Evolutionary conservation across 345 rosid species (phyloP).

Genomic region (Sisymbrium irio): DNA sequence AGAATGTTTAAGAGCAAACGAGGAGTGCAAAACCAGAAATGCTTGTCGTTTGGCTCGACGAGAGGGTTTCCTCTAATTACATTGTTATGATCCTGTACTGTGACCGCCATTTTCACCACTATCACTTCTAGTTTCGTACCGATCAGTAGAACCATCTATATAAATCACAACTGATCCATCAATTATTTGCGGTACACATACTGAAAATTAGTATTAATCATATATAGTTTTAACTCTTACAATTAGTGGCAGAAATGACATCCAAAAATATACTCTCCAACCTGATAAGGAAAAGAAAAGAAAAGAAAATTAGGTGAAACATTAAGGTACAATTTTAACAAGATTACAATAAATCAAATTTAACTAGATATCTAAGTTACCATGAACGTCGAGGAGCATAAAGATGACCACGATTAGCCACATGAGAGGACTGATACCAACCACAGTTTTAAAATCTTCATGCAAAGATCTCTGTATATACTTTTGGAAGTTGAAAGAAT

Average conservation of each 20-base stretch:
- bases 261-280: slow-evolving; percentile 59
- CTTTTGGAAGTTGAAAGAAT: slow-evolving; percentile 60
- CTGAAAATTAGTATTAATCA: neutral
- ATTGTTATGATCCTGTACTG: slow-evolving; percentile 31
- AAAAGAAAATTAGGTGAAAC: neutral
- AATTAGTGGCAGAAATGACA: slow-evolving; percentile 68
- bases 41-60: slow-evolving; percentile 51
- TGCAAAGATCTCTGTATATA: slow-evolving; percentile 75
- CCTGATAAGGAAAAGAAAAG: slow-evolving; percentile 39
- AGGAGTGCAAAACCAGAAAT: slow-evolving; percentile 59
- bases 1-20: slow-evolving; percentile 43
- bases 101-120: slow-evolving; percentile 52
- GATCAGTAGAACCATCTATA: slow-evolving; percentile 48
- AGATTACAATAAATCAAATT: neutral
- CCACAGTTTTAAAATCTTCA: slow-evolving; percentile 74
- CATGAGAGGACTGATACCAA: slow-evolving; percentile 72
- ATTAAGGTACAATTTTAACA: neutral
- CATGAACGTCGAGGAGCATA: slow-evolving; percentile 62
- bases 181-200: neutral
- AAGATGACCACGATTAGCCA: slow-evolving; percentile 70
- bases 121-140: slow-evolving; percentile 61
- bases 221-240: slow-evolving; percentile 30
- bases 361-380: slow-evolving; percentile 33
- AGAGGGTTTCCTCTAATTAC: slow-evolving; percentile 48
- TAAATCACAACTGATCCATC: neutral